phyloP scores from a whole-genome alignment of 2,329 filamentous ascomycete species.

The Colletotrichum tanaceti region DNA sequence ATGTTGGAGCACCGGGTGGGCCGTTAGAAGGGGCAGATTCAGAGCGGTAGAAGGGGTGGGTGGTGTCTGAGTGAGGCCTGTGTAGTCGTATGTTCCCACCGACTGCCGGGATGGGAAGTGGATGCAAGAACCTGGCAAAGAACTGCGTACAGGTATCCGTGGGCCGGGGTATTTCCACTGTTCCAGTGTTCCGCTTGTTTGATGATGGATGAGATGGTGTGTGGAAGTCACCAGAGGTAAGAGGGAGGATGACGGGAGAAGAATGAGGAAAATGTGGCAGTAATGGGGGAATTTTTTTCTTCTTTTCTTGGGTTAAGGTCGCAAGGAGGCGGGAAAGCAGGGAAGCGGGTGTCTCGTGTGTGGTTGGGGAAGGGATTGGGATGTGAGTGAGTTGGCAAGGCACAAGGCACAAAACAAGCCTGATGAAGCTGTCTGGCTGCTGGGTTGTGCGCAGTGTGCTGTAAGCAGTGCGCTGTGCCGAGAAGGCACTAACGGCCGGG shows the following conservation, averaged over 20 bases:
- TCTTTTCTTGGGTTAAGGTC: constrained; percentile 30
- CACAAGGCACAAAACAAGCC: constrained; percentile 5
- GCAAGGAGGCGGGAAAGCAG: constrained; percentile 44
- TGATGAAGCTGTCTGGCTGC: constrained; percentile 16
- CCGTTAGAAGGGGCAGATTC: constrained; percentile 28
- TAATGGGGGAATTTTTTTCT: not conserved
- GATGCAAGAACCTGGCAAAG: constrained; percentile 33
- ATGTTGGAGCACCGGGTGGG: constrained; percentile 34
- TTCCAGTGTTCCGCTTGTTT: constrained; percentile 32
- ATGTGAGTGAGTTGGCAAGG: constrained; percentile 4
- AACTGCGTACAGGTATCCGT: constrained; percentile 31
- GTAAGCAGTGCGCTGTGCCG: constrained; percentile 10
- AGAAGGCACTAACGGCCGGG: constrained; percentile 33
- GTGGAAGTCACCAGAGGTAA: constrained; percentile 9
- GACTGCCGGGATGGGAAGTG: constrained; percentile 30
- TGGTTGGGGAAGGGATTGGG: constrained; percentile 42
- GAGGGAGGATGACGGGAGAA: constrained; percentile 1
- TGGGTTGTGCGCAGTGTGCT: not conserved
- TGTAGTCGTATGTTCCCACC: constrained; percentile 26
- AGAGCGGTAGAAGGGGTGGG: constrained; percentile 23
- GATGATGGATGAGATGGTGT: constrained; percentile 22
- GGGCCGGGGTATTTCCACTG: constrained; percentile 31
- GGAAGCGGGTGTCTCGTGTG: constrained; percentile 44
- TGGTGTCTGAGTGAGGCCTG: constrained; percentile 23
- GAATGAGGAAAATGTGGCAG: too few relatives aligned